phyloP scores from a whole-genome alignment of 176 grass and related monocot genomes.

The Pontederia crassipes region DNA sequence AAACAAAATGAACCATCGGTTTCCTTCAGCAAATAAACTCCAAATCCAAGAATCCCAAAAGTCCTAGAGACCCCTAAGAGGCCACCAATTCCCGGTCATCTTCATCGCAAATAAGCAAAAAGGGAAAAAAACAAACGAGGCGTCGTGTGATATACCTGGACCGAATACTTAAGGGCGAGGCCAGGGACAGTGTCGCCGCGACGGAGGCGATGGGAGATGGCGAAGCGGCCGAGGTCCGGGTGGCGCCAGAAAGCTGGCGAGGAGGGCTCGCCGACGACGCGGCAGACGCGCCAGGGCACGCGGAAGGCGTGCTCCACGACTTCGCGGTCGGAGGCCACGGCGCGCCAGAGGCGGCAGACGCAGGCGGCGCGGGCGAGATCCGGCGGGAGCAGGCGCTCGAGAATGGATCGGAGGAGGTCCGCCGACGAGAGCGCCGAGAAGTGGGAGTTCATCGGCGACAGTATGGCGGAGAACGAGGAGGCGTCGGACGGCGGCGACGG shows the following conservation, averaged over 20 bases:
- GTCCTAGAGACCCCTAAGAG: too few relatives aligned
- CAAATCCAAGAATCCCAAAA: too few relatives aligned
- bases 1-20: too few relatives aligned
- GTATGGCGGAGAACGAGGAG: not conserved
- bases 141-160: slow-evolving; percentile 34
- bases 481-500: not conserved
- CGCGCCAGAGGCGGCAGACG: slow-evolving; percentile 71
- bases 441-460: slow-evolving; percentile 36
- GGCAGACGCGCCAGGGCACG: slow-evolving; percentile 56
- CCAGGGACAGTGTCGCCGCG: slow-evolving; percentile 59
- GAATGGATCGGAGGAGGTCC: slow-evolving; percentile 63
- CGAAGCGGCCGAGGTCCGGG: slow-evolving; percentile 49
- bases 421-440: slow-evolving; percentile 30
- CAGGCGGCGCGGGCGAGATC: slow-evolving; percentile 75
- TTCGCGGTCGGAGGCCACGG: slow-evolving; percentile 52
- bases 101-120: not conserved
- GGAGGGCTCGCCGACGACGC: slow-evolving; percentile 47
- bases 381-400: slow-evolving; percentile 37
- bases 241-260: slow-evolving; percentile 67
- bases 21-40: too few relatives aligned
- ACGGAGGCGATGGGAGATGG: slow-evolving; percentile 58
- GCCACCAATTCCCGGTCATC: not conserved
- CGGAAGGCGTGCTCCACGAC: slow-evolving; percentile 56
- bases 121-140: not conserved
- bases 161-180: slow-evolving; percentile 77